These are phyloP conservation scores for Trichosanthes cucumerina DNA, from an alignment of 306 rosid species.

Conservation along the genomic window DNA sequence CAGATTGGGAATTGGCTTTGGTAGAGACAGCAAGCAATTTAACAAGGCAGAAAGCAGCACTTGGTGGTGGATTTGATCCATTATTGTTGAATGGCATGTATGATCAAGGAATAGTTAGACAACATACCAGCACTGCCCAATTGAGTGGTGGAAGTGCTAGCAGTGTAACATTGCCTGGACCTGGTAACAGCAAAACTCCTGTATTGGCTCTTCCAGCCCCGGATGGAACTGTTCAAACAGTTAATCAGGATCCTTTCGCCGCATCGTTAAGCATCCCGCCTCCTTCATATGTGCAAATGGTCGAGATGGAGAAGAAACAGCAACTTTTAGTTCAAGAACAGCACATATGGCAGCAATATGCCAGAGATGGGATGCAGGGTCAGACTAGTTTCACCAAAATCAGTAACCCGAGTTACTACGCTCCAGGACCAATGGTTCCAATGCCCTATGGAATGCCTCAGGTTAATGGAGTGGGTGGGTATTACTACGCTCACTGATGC, in stretches of 20 bases:
- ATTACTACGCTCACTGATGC: conserved; percentile 56
- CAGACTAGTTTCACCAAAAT: conserved; percentile 66
- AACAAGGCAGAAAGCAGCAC: conserved; percentile 46
- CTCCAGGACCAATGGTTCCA: conserved; percentile 36
- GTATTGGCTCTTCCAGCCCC: conserved; percentile 96
- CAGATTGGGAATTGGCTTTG: conserved; percentile 93
- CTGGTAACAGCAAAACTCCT: conserved; percentile 53
- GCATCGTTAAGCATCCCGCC: conserved; percentile 69
- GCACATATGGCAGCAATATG: conserved; percentile 75
- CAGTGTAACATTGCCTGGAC: conserved; percentile 81
- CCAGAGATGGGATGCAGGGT: conserved; percentile 89
- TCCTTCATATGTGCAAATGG: conserved; percentile 91
- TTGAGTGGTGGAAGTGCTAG: conserved; percentile 88
- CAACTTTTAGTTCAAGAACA: conserved; percentile 71
- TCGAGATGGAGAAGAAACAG: conserved; percentile 93
- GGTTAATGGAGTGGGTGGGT: conserved; percentile 77
- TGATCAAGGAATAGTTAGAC: conserved; percentile 89
- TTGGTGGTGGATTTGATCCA: conserved; percentile 88
- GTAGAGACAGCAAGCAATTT: conserved; percentile 88
- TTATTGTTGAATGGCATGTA: conserved; percentile 85
- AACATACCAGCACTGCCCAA: conserved; percentile 73
- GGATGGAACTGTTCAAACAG: conserved; percentile 69
- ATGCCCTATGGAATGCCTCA: conserved; percentile 82
- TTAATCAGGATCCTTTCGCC: conserved; percentile 78
- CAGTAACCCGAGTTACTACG: conserved; percentile 39